Conservation (phyloP, 2,329 filamentous ascomycete genomes). For the Alternaria consortialis region DNA sequence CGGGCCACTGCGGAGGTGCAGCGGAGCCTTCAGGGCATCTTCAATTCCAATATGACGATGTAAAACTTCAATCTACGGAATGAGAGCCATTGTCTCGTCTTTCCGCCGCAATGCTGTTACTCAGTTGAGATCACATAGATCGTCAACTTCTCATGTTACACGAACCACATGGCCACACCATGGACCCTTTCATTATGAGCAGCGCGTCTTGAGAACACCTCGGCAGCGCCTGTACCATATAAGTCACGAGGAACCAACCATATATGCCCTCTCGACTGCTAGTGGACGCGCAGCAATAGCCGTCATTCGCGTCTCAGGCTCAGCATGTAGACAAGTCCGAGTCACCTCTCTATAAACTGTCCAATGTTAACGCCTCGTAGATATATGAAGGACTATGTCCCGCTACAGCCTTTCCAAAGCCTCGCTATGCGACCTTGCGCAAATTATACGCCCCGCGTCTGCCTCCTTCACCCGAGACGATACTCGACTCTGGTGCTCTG, state of each 20-base stretch:
- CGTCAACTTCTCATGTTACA: not conserved
- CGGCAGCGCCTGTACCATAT: slow-evolving; percentile 27
- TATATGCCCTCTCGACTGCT: slow-evolving; percentile 91
- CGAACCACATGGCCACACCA: not conserved
- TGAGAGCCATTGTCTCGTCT: slow-evolving; percentile 44
- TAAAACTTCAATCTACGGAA: slow-evolving; percentile 35
- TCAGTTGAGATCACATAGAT: not conserved
- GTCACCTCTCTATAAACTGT: not conserved
- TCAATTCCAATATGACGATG: slow-evolving; percentile 15
- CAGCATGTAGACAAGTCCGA: slow-evolving; percentile 71
- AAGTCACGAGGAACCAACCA: slow-evolving; percentile 63
- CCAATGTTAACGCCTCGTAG: slow-evolving; percentile 47
- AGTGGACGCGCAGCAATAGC: slow-evolving; percentile 89
- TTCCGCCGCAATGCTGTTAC: slow-evolving; percentile 17
- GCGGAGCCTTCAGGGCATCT: not conserved
- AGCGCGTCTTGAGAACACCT: slow-evolving; percentile 23
- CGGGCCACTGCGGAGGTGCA: slow-evolving; percentile 16
- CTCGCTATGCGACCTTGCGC: slow-evolving; percentile 74
- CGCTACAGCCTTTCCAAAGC: slow-evolving; percentile 61
- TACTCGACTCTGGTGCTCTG: slow-evolving; percentile 80
- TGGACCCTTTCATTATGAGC: slow-evolving; percentile 14
- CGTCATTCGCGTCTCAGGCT: slow-evolving; percentile 85
- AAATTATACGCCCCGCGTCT: slow-evolving; percentile 70
- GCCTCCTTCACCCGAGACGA: slow-evolving; percentile 51
- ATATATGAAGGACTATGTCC: slow-evolving; percentile 73